Conservation (phyloP, 345 rosid genomes). For the Mangifera indica region DNA sequence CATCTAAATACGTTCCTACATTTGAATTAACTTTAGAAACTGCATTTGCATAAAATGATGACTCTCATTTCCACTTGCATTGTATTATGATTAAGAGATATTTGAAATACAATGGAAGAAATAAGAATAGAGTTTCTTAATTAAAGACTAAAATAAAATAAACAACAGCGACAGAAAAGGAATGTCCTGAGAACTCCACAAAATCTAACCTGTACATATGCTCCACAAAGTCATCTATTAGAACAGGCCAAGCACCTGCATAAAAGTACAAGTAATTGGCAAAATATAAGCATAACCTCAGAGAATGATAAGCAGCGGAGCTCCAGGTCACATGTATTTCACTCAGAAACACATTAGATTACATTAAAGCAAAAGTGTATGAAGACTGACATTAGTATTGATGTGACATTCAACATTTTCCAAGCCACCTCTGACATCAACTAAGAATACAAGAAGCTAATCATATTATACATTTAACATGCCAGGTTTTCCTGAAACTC, state of each 20-base stretch:
- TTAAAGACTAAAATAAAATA: background rate
- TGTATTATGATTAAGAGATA: too few species aligned
- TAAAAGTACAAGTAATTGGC: constrained; percentile 9
- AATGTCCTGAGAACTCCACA: constrained; percentile 1
- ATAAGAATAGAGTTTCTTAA: too few species aligned
- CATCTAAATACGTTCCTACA: too few species aligned
- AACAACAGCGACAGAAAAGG: background rate
- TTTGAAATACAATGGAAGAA: too few species aligned
- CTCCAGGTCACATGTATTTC: background rate
- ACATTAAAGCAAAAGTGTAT: background rate
- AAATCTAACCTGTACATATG: constrained; percentile 87
- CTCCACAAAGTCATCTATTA: constrained; percentile 94
- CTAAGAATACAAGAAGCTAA: background rate
- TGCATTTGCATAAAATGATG: too few species aligned
- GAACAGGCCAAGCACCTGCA: constrained; percentile 99
- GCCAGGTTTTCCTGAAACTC: background rate
- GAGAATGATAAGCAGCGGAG: background rate
- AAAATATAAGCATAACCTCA: constrained; percentile 11
- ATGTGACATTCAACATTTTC: too few species aligned
- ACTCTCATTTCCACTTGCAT: too few species aligned
- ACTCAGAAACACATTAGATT: background rate
- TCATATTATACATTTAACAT: background rate
- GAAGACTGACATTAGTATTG: background rate
- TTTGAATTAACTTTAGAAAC: too few species aligned
- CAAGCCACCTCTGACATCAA: too few species aligned